A percentile compares a stretch with the other conserved stretches of the same genome.
Evolutionary conservation across 345 rosid genomes (phyloP).

Genomic region (Eucalyptus regnans): DNA sequence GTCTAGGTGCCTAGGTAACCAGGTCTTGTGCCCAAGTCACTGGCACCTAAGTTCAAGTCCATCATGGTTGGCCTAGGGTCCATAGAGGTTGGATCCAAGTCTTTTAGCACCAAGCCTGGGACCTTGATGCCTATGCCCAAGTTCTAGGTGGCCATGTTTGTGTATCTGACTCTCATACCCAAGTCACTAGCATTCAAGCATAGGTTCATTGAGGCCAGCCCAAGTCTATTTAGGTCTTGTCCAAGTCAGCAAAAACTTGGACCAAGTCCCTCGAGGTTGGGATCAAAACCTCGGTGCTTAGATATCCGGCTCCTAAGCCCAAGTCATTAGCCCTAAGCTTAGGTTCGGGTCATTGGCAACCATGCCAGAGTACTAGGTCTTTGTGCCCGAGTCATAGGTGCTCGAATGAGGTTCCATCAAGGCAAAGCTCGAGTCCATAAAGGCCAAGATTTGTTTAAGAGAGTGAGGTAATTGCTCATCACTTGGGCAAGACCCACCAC

Average conservation of each 20-base stretch:
- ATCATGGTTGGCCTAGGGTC: not conserved
- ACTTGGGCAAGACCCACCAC: not conserved
- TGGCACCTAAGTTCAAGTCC: not conserved
- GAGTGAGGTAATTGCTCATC: not conserved
- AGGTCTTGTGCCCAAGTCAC: too few species aligned
- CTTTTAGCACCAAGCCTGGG: fast-evolving
- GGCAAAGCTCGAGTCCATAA: not conserved
- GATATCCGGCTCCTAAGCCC: not conserved
- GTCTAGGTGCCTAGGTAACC: too few species aligned
- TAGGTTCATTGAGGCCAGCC: too few species aligned
- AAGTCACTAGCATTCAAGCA: not conserved
- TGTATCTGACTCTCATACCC: not conserved
- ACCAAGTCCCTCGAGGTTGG: not conserved
- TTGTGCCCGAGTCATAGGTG: not conserved
- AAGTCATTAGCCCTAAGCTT: not conserved
- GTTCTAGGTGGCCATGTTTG: not conserved
- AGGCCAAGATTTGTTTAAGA: not conserved
- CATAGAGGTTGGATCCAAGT: not conserved
- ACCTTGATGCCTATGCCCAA: not conserved
- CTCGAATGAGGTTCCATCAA: not conserved
- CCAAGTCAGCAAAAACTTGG: not conserved
- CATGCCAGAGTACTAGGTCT: not conserved
- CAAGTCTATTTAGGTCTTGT: not conserved
- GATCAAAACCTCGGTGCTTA: not conserved
- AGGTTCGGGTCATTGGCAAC: not conserved